These are phyloP conservation scores for Suillus hirtellus DNA, from an alignment of 768 basidiomycete species.

Conservation along the genomic window DNA sequence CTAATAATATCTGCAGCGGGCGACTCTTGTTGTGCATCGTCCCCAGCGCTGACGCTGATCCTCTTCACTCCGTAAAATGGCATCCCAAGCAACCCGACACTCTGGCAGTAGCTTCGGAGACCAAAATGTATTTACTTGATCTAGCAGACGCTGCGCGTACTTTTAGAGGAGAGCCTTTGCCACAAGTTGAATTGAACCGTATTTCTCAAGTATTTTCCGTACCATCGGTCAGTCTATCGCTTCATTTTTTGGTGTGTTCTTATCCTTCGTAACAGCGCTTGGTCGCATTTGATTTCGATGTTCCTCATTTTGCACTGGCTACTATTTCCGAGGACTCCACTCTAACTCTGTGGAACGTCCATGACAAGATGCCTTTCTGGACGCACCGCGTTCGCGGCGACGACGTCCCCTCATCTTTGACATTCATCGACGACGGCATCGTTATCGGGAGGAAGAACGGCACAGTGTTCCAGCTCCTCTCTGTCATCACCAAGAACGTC, in stretches of 20 bases:
- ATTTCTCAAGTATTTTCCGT: conserved; percentile 69
- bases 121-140: conserved; percentile 75
- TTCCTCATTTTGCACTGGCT: conserved; percentile 72
- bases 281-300: conserved; percentile 85
- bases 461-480: conserved; percentile 80
- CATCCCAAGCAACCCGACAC: conserved; percentile 80
- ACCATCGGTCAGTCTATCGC: conserved; percentile 57
- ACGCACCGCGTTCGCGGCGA: conserved; percentile 77
- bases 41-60: conserved; percentile 51
- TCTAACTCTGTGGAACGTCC: conserved; percentile 79
- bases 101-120: conserved; percentile 81
- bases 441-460: conserved; percentile 83
- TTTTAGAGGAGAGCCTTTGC: conserved; percentile 64
- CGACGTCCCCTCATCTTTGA: conserved; percentile 78
- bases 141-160: conserved; percentile 59
- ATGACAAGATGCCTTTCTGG: conserved; percentile 74
- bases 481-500: conserved; percentile 69
- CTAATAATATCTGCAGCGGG: conserved; percentile 46
- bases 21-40: conserved; percentile 71
- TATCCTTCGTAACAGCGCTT: conserved; percentile 53
- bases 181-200: conserved; percentile 67
- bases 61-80: conserved; percentile 84
- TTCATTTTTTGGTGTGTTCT: not conserved
- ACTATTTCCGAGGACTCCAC: conserved; percentile 84
- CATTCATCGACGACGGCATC: conserved; percentile 84